Base-by-base conservation (phyloP, 352 stramenopile genomes). In the Vaucheria bursata region DNA sequence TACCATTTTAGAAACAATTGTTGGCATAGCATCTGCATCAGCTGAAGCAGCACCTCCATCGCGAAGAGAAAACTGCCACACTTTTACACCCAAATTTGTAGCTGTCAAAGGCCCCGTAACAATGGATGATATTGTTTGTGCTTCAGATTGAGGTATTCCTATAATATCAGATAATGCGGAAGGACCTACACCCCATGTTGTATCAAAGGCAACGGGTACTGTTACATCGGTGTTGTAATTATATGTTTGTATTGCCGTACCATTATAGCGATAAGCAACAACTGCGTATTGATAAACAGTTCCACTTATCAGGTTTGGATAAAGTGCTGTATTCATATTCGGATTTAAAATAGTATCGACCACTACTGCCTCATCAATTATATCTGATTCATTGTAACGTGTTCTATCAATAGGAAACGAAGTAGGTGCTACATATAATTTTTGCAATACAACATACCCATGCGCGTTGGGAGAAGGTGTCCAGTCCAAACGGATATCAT, bases 1-100 rank as follows among this genome's bases (percentile, higher is more conserved):
- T 59, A 59, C 45, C 45, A 59, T 59, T 59, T 59, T 59, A 59
- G 45, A 59, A 59, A 59, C 45, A 59, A 59, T 59, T 59, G 45
- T 59, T 59, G 45, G 45, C 45, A 59, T 59, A 59, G 45, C 45
- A 59, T 59, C 45, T 59, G 45, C 45, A 59, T 59, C 45, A 59
- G 45, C 45, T 59, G 45, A 59, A 59, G 45, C 45, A 59, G 45
- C 45, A 59, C 45, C 45, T 59, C 45, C 45, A 59, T 59, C 45
- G 45, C 45, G 45, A 59, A 59, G 45, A 59, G 45, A 59, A 59
- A 59, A 59, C 45, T 59, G 45, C 45, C 45, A 59, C 45, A 59
- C 45, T 59, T 59, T 59, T 59, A 59, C 45, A 59, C 45, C 45
- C 45, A 59, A 59, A 59, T 59, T 59, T 59, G 45, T 59, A 59